Evolutionary conservation across 805 yeast genomes (phyloP), one percentile per base, ranked within the genome.

Genomic region (Myxozyma kluyveri): DNA sequence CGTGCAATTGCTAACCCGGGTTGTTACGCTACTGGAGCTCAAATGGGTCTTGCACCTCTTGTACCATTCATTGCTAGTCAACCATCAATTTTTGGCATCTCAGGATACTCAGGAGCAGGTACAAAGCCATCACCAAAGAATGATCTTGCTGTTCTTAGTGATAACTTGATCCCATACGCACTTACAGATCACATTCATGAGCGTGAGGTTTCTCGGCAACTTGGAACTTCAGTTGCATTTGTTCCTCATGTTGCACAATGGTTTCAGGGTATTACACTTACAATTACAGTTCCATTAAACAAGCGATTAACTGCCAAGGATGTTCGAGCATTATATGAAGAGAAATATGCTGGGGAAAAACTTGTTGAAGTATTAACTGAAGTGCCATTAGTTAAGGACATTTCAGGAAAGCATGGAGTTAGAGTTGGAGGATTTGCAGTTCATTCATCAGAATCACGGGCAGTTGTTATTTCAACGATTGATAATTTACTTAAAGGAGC

Each of bases 101-200:
- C 96, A 44, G 99, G 99, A 45, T 93, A 91, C 69, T 93, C 99
- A 10, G 99, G 99, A 54, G 99, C 99, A 9, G 99, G 99, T 60
- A 90, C 99, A 35, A 93, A 95, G 73, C 99, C 99, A 52, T 87
- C 96, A 12, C 96, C 96, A 56, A 89, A 90, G 74, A 93, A 93
- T 67, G 97, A 93, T 68, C 73, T 85, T 45, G 76, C 81, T 52
- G 75, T 82, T 65, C 76, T 93, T 67, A 71, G 74, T 56, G 80
- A 93, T 72, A 93, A 93, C 72, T 74, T 93, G 67, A 87, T 93
- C 65, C 98, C 99, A 52, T 93, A 93, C 73, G 83, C 96, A 3
- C 77, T 93, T 64, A 93, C 99, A 10, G 96, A 91, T 69, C 99
- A 93, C 70, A 85, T 93, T 54, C 99, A 93, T 69, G 99, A 93